Evolutionary conservation across 805 yeast species (phyloP).

Genomic region (Zygosaccharomyces gambellarensis): DNA sequence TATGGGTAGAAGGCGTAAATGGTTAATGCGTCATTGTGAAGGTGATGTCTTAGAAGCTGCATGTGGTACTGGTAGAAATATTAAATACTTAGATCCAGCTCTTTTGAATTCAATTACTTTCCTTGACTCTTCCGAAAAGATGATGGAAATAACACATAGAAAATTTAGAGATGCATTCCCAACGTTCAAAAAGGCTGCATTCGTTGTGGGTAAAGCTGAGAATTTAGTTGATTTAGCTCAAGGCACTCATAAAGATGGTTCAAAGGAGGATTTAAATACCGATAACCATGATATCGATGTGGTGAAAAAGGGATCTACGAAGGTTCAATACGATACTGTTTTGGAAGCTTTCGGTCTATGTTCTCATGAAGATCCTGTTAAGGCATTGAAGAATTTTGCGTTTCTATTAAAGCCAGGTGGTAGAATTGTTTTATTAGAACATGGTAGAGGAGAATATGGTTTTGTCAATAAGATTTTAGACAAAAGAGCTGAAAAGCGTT

Average conservation of each 20-base stretch:
- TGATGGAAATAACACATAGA: slow-evolving; percentile 75
- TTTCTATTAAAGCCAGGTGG: slow-evolving; percentile 82
- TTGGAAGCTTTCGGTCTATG: slow-evolving; percentile 93
- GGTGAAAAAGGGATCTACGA: slow-evolving; percentile 20
- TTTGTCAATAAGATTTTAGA: slow-evolving; percentile 77
- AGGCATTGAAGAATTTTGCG: slow-evolving; percentile 70
- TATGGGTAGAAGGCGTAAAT: slow-evolving; percentile 59
- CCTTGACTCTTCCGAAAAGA: slow-evolving; percentile 75
- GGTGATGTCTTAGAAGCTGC: slow-evolving; percentile 95
- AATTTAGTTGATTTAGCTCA: slow-evolving; percentile 58
- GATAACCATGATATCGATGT: slow-evolving; percentile 17
- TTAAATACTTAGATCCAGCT: slow-evolving; percentile 62
- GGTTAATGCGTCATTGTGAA: slow-evolving; percentile 68
- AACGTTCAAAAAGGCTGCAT: slow-evolving; percentile 65
- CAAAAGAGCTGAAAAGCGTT: slow-evolving; percentile 73
- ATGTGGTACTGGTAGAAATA: slow-evolving; percentile 93
- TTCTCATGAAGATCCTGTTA: slow-evolving; percentile 90
- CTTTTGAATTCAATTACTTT: slow-evolving; percentile 70
- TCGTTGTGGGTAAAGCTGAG: slow-evolving; percentile 87
- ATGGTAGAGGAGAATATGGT: slow-evolving; percentile 81
- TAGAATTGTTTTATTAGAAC: slow-evolving; percentile 80
- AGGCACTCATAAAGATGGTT: slow-evolving; percentile 18
- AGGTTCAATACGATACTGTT: slow-evolving; percentile 79
- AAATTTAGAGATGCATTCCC: slow-evolving; percentile 71
- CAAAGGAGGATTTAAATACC: slow-evolving; percentile 15